Evolutionary conservation across 306 rosid species (phyloP).

Genomic region (Clitoria ternatea): DNA sequence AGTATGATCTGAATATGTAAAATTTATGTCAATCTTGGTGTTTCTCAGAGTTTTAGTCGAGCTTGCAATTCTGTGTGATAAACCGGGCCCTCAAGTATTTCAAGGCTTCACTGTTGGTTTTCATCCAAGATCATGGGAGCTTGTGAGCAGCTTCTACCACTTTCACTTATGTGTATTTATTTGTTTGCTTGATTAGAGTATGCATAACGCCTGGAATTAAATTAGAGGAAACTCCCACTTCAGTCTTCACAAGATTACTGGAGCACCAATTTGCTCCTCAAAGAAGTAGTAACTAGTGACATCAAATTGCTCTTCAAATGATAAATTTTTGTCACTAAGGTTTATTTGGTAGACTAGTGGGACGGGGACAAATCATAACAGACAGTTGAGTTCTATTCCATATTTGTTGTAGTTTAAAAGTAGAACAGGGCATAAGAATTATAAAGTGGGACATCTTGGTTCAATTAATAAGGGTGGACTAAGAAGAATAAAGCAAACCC

Average conservation of each 20-base stretch:
- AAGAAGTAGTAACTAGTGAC: neutral
- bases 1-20: constrained; percentile 22
- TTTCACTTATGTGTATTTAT: constrained; percentile 7
- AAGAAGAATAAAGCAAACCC: neutral
- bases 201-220: neutral
- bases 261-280: neutral
- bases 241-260: constrained; percentile 1
- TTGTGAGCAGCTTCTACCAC: constrained; percentile 54
- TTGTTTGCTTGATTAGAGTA: neutral
- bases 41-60: constrained; percentile 69
- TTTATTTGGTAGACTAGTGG: neutral
- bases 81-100: constrained; percentile 73
- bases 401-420: neutral
- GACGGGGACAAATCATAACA: neutral
- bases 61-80: constrained; percentile 73
- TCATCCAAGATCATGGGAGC: constrained; percentile 97
- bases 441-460: neutral
- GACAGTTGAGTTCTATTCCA: too few species aligned
- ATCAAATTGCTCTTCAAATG: constrained; percentile 3
- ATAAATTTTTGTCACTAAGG: neutral
- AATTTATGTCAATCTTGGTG: constrained; percentile 27
- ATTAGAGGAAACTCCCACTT: neutral
- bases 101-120: constrained; percentile 94
- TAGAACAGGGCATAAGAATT: neutral
- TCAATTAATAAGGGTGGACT: neutral